Evolutionary conservation across 1,284 basidiomycete genomes (phyloP).

Genomic region (Mycosarcoma maydis): DNA sequence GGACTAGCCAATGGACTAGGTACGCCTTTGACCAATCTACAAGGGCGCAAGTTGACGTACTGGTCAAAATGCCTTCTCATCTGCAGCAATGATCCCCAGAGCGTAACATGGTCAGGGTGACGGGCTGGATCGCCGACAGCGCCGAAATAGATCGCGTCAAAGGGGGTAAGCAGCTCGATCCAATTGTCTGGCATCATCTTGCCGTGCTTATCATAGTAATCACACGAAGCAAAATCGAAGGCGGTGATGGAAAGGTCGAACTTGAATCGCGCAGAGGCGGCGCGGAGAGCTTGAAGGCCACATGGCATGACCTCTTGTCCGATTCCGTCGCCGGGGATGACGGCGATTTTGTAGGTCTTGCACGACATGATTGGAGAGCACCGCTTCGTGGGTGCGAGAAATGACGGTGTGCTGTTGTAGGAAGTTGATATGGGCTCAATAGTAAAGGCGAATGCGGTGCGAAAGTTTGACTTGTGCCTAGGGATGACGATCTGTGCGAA

Average conservation of each 20-base stretch:
- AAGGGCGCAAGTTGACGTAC: constrained; percentile 73
- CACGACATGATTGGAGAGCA: constrained; percentile 7
- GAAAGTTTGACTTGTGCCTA: no score
- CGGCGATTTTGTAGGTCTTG: constrained; percentile 70
- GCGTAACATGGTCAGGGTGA: constrained; percentile 34
- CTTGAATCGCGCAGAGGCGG: constrained; percentile 64
- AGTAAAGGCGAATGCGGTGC: no score
- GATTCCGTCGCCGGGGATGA: constrained; percentile 74
- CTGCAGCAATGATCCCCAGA: constrained; percentile 49
- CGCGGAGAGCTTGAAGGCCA: constrained; percentile 21
- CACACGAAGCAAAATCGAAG: constrained; percentile 68
- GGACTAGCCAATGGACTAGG: constrained; percentile 69
- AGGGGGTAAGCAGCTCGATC: constrained; percentile 64
- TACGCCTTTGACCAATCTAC: constrained; percentile 71
- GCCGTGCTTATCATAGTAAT: constrained; percentile 67
- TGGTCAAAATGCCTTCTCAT: constrained; percentile 73
- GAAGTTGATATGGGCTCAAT: no score
- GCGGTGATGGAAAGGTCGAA: constrained; percentile 68
- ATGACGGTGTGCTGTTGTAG: no score
- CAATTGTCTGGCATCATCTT: constrained; percentile 68
- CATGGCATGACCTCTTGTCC: constrained; percentile 69
- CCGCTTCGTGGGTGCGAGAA: no score
- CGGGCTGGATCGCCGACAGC: constrained; percentile 68
- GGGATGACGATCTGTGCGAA: no score
- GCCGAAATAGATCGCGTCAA: constrained; percentile 69